Evolutionary conservation across 148 eudicot genomes (phyloP).

Genomic region (Vaccinium myrtillus): DNA sequence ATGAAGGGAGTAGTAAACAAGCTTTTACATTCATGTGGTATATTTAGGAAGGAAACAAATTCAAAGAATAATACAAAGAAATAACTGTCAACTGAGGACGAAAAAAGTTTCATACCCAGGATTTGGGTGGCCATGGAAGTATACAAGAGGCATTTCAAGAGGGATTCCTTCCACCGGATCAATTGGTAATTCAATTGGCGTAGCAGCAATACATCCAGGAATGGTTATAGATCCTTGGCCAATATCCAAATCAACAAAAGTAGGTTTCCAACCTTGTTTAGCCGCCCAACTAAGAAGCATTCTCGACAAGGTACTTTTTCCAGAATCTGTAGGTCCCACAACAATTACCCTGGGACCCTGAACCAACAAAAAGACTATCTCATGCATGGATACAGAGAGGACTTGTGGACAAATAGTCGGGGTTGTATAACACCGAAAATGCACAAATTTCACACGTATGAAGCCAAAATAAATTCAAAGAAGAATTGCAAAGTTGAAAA

Average conservation of each 20-base stretch:
- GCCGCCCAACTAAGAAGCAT: conserved; percentile 99
- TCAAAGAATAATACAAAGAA: neutral
- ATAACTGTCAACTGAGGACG: neutral
- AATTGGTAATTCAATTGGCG: conserved; percentile 95
- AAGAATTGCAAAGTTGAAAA: neutral
- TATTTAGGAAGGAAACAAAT: neutral
- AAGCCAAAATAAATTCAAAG: neutral
- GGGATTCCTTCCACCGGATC: conserved; percentile 99
- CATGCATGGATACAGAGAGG: neutral
- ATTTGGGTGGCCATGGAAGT: conserved; percentile 76
- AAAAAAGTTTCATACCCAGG: conserved; percentile 52
- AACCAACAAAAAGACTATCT: conserved; percentile 16
- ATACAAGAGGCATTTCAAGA: conserved; percentile 92
- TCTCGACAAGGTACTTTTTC: conserved; percentile 88
- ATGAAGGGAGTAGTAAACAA: neutral
- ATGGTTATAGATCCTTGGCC: conserved; percentile 94
- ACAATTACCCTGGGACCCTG: conserved; percentile 95
- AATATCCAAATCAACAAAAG: conserved; percentile 92
- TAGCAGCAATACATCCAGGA: conserved; percentile 91
- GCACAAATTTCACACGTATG: neutral
- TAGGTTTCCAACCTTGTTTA: conserved; percentile 98
- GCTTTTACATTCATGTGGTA: conserved; percentile 2
- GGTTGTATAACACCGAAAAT: neutral
- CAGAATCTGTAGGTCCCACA: conserved; percentile 97
- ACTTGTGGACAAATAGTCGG: neutral